Evolutionary conservation across 257 asterid genomes (phyloP), one percentile per base, ranked within the genome.

Genomic region (Apocynum venetum): DNA sequence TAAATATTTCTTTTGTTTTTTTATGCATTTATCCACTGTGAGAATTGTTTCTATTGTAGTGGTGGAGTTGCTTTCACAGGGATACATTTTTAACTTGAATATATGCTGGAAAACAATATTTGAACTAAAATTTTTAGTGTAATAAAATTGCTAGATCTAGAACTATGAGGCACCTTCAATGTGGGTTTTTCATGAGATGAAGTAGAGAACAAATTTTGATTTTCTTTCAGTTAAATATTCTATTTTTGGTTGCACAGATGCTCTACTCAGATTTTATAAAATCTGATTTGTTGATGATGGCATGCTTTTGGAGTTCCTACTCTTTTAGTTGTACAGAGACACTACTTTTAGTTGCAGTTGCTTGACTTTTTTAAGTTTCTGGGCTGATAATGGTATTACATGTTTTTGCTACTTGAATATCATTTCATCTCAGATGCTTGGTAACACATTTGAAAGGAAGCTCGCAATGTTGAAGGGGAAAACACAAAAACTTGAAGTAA

Each of bases 401-500:
- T 60, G 38, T 57, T 47, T 46, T 8, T 52, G 15, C 49, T 6
- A 25, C 35, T 56, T 52, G 49, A 46, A 61, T 31, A 25, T 72
- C 35, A 64, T 74, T 41, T 67, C 55, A 77, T 77, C 53, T 48
- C 88, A 93, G 98, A 90, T 93, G 92, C 93, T 84, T 47, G 98
- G 98, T 17, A 87, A 91, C 88, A 91, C 97, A 38, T 93, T 91
- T 81, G 93, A 93, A 86, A 83, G 97, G 75, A 93, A 89, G 80
- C 90, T 93, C 77, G 85, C 96, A 25, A 74, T 91, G n/a, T 83
- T 93, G 66, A 91, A 87, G 64, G 87, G 87, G 25, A 75, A 84
- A 61, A 63, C 82, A 53, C 76, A 66, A 71, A 78, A 74, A 46
- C 72, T 84, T 43, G 83, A 81, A 73, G 87, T 84, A 78, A 78